Evolutionary conservation across 345 rosid genomes (phyloP).

Genomic region (Eucalyptus lansdowneana): DNA sequence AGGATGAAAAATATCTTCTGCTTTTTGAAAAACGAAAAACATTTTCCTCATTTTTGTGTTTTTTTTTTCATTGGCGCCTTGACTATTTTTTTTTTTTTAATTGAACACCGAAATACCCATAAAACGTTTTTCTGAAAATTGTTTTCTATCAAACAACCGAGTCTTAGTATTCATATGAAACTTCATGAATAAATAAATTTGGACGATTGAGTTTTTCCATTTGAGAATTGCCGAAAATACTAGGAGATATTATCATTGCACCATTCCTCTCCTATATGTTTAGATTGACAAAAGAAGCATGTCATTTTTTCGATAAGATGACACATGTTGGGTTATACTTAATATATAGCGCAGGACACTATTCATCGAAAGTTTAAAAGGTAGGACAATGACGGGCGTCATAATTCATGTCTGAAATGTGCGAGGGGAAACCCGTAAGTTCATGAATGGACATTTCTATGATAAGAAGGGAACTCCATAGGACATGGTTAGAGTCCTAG

Average conservation of each 20-base stretch:
- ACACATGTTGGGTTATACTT: not conserved
- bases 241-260: not conserved
- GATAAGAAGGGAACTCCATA: not conserved
- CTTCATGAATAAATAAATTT: not conserved
- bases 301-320: not conserved
- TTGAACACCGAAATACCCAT: no score
- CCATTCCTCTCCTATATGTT: not conserved
- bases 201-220: not conserved
- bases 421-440: not conserved
- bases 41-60: no score
- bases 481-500: no score
- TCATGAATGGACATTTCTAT: not conserved
- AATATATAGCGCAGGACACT: not conserved
- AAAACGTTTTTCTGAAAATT: no score
- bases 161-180: not conserved
- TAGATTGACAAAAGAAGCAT: not conserved
- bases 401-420: not conserved
- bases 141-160: no score
- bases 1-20: fast-evolving
- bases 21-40: no score
- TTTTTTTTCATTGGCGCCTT: no score
- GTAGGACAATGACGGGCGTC: not conserved
- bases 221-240: not conserved
- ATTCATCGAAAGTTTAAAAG: not conserved
- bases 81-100: not conserved